Base-by-base conservation (phyloP, 257 asterid species). In the Mentha longifolia region DNA sequence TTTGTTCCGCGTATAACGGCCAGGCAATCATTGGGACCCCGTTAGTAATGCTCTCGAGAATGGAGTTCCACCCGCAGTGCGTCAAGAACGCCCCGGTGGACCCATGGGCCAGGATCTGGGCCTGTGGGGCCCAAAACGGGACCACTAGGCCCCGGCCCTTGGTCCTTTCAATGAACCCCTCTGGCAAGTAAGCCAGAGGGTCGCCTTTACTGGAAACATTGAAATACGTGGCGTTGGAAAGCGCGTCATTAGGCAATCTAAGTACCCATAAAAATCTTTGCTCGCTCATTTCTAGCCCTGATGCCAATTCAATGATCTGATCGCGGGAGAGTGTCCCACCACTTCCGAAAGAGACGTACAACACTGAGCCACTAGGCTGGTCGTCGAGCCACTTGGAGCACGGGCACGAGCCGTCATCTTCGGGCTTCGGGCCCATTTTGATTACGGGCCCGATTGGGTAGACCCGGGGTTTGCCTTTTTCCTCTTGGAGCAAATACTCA, bases 1-100 rank as follows among this genome's bases (percentile, higher is more conserved):
- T 76, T 45, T 92, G 98, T 31, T 92, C 98, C 0, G 98, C 97
- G 5, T 72, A 92, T 30, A 92, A 72, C 0, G 98, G 98, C 98
- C 98, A 92, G 0, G 86, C 92, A 6, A 91, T 82, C 67, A 93
- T 63, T 3, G 98, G 92, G 2, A 85, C 84, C 1, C 97, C 95
- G 2, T 85, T 77, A 0, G 72, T 88, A 12, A 89, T 75, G 6
- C 91, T 83, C 17, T 91, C 96, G 0, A 91, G 67, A 0, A 63
- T 63, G 0, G 97, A 91, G 37, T 89, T 91, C 91, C 94, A 91
- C 0, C 96, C 97, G 6, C 97, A 91, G 10, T 91, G 95, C 2
- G 85, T 77, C 54, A 86, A 19, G 9, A 88, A 88, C 0, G 76
- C 95, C 0, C 85, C 81, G 0, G 73, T 75, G 0, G 88, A 84